A percentile compares a stretch with the other conserved stretches of the same genome.
These are phyloP conservation scores for Cupressus sempervirens DNA, from an alignment of 75 land plant genomes.

Conservation along the genomic window DNA sequence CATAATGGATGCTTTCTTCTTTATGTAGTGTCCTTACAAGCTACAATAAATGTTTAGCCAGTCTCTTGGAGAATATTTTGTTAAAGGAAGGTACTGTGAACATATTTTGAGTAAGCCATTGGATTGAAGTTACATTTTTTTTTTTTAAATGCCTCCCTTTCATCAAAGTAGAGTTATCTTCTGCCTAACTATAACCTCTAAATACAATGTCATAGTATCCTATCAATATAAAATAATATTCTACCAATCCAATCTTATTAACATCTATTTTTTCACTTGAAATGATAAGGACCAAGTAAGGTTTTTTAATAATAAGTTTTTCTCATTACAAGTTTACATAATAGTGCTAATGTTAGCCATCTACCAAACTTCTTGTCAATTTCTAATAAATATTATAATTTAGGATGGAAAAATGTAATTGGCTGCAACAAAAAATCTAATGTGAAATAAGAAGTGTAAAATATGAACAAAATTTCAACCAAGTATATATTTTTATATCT, in stretches of 20 bases:
- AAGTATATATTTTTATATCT: background rate
- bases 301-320: background rate
- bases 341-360: background rate
- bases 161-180: background rate
- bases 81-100: background rate
- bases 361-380: background rate
- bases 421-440: background rate
- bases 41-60: background rate
- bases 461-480: background rate
- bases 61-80: background rate
- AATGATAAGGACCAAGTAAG: background rate
- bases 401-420: background rate
- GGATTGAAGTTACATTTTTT: too few species aligned
- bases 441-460: conserved; percentile 1
- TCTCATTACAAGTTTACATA: background rate
- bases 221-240: background rate
- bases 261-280: background rate
- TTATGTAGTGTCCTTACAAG: background rate
- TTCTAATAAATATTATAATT: background rate
- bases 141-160: background rate
- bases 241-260: background rate
- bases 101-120: background rate
- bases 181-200: background rate
- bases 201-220: background rate
- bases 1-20: background rate